phyloP scores from a whole-genome alignment of 176 grass and related monocot genomes.

The Poa annua region DNA sequence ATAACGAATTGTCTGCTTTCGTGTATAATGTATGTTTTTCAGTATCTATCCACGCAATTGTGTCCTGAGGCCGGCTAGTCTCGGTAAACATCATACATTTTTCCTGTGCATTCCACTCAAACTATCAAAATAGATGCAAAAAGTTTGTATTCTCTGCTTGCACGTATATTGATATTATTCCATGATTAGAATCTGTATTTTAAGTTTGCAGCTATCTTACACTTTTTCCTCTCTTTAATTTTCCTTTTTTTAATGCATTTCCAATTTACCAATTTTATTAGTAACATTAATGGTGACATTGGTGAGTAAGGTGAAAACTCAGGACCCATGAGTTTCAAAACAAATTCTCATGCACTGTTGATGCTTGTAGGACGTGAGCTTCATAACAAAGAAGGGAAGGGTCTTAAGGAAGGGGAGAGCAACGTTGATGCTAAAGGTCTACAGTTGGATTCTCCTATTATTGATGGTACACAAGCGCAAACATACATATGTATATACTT shows the following conservation, averaged over 20 bases:
- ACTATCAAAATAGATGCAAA: neutral
- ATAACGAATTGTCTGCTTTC: neutral
- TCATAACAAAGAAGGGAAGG: slow-evolving; percentile 46
- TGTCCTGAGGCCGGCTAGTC: neutral
- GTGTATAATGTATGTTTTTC: neutral
- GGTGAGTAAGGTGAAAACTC: neutral
- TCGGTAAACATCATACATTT: neutral
- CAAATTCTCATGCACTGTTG: slow-evolving; percentile 26
- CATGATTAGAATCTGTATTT: neutral
- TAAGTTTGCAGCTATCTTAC: neutral
- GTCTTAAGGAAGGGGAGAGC: slow-evolving; percentile 42
- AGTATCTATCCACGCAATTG: neutral
- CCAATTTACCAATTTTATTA: neutral
- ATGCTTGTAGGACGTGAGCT: slow-evolving; percentile 40
- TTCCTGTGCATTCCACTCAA: slow-evolving; percentile 28
- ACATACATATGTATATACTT: neutral
- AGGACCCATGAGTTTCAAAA: slow-evolving; percentile 1
- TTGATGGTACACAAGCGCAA: slow-evolving; percentile 41
- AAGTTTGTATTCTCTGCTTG: neutral
- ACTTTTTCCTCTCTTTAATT: neutral
- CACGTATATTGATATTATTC: neutral
- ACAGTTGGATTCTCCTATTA: slow-evolving; percentile 41
- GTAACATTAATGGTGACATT: neutral
- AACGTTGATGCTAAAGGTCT: slow-evolving; percentile 1
- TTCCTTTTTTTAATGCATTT: neutral